Conservation (phyloP, 306 rosid genomes). For the Begonia peltatifolia region DNA sequence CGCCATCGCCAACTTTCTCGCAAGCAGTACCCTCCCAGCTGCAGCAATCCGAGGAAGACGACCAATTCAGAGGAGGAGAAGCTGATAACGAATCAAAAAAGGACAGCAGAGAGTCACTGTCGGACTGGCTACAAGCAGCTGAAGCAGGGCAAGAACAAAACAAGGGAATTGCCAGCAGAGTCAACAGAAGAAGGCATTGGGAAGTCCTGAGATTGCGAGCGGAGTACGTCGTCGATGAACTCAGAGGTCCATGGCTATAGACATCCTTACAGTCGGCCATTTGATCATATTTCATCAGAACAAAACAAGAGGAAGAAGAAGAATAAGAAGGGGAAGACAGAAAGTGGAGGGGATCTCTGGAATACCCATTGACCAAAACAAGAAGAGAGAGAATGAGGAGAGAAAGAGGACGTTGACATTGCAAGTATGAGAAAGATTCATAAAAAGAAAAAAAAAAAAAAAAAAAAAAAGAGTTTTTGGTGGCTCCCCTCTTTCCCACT, state of each 20-base stretch:
- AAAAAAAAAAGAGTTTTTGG: too few species aligned
- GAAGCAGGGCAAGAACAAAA: conserved; percentile 10
- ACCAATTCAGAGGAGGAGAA: conserved; percentile 40
- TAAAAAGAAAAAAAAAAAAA: too few species aligned
- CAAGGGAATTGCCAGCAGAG: background rate
- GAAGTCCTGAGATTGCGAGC: background rate
- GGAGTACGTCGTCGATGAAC: background rate
- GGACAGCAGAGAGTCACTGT: conserved; percentile 31
- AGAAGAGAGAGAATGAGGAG: too few species aligned
- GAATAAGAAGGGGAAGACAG: background rate
- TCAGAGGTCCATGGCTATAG: background rate
- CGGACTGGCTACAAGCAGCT: conserved; percentile 28
- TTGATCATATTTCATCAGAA: background rate
- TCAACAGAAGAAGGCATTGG: background rate
- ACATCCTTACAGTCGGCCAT: background rate
- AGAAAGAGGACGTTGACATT: too few species aligned
- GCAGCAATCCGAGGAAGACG: conserved; percentile 47
- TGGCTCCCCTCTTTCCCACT: too few species aligned
- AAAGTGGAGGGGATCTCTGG: too few species aligned
- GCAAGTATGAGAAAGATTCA: too few species aligned
- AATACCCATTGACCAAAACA: too few species aligned
- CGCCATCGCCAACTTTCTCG: conserved; percentile 3
- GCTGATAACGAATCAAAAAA: conserved; percentile 13
- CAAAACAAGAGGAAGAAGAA: background rate
- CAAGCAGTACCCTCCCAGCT: conserved; percentile 54